phyloP scores from a whole-genome alignment of 768 basidiomycete species.

The Macrocybe gigantea region DNA sequence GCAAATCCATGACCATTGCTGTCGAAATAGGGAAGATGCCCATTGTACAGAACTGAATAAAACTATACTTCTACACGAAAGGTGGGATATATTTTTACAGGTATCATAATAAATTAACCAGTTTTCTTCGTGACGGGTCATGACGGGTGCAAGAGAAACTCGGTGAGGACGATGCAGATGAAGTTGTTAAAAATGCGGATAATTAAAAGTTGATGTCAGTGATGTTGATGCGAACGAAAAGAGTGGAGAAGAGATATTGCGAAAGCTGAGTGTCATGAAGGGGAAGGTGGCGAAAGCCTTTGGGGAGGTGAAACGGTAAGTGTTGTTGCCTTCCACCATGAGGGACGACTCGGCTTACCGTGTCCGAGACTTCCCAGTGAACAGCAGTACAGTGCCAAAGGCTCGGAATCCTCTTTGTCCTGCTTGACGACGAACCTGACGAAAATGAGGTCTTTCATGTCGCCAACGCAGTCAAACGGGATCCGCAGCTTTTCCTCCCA shows the following conservation, averaged over 20 bases:
- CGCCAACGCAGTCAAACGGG: slow-evolving; percentile 72
- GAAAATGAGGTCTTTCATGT: slow-evolving; percentile 82
- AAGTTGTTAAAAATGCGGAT: no score
- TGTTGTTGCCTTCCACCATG: background rate
- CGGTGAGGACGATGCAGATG: no score
- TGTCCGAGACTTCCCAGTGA: slow-evolving; percentile 69
- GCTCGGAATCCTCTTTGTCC: slow-evolving; percentile 52
- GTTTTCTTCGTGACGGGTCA: no score
- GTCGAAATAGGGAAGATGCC: no score
- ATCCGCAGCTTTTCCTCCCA: slow-evolving; percentile 75
- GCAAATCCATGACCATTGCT: no score
- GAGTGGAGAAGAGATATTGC: slow-evolving; percentile 87
- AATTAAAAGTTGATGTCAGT: slow-evolving; percentile 5
- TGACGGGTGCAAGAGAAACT: no score
- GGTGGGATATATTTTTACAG: no score
- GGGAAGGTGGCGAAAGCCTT: slow-evolving; percentile 91
- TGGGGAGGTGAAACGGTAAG: slow-evolving; percentile 1
- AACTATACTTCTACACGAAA: no score
- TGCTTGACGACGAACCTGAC: slow-evolving; percentile 75
- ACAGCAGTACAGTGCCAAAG: slow-evolving; percentile 73
- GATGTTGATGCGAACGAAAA: slow-evolving; percentile 74
- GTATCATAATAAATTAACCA: no score
- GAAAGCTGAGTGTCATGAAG: slow-evolving; percentile 85
- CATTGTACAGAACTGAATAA: no score
- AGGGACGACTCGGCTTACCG: slow-evolving; percentile 37